Evolutionary conservation across 306 rosid genomes (phyloP).

Genomic region (Inga laurina): DNA sequence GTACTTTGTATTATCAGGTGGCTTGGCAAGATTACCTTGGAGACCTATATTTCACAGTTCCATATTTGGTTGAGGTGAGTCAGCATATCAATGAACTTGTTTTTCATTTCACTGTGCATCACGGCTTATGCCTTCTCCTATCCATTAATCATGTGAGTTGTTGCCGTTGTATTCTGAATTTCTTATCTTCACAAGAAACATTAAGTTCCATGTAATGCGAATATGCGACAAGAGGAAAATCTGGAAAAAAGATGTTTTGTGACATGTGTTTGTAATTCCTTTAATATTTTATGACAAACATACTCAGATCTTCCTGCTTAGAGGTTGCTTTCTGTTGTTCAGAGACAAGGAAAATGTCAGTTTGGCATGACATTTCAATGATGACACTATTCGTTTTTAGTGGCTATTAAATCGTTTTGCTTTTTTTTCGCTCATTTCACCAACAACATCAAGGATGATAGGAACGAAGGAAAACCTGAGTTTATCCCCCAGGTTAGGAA

Average conservation of each 20-base stretch:
- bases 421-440: background rate
- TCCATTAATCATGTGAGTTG: conserved; percentile 17
- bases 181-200: conserved; percentile 23
- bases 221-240: conserved; percentile 15
- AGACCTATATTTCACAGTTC: conserved; percentile 98
- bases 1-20: conserved; percentile 58
- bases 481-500: background rate
- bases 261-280: background rate
- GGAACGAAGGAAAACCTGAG: conserved; percentile 14
- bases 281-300: background rate
- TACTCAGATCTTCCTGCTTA: background rate
- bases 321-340: background rate
- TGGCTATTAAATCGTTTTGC: conserved; percentile 3
- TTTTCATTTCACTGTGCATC: background rate
- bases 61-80: conserved; percentile 99
- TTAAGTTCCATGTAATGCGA: background rate
- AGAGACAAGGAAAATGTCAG: conserved; percentile 14
- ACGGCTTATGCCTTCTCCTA: background rate
- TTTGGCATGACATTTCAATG: conserved; percentile 13
- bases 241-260: background rate
- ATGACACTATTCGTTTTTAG: background rate
- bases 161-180: conserved; percentile 9
- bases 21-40: conserved; percentile 98
- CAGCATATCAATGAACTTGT: conserved; percentile 18
- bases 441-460: conserved; percentile 8